Base-by-base conservation (phyloP, 1,284 basidiomycete species). In the Trichosporon faecale region DNA sequence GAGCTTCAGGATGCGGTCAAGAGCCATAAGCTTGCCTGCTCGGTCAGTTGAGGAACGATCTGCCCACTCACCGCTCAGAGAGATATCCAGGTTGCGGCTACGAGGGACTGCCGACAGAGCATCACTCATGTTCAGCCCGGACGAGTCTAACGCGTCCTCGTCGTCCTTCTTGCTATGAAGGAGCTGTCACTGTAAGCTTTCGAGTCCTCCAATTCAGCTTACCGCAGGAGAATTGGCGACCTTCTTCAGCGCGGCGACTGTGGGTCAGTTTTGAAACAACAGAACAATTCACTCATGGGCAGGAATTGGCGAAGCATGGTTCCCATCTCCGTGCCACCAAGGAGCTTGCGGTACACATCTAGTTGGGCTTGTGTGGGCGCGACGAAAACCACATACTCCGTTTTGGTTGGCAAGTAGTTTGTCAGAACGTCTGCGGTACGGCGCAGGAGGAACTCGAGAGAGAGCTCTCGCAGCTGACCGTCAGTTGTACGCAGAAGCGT, bases 351-450 rank as follows among this genome's bases (percentile, higher is more conserved):
- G 77, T 96, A 95, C 73, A 98, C 91, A 5, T 88, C 86, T 2
- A 93, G 84, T 78, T 99, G 96, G 23, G 96, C 84, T 23, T 84
- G 71, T 0, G 94, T 93, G 0, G 95, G 94, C 2, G 89, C 90
- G 29, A 96, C 87, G 79, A 97, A 98, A 6, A 98, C 89, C 12
- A 95, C 91, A 78, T 95, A 97, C 89, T 98, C 95, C 78, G 91
- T 86, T 85, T 97, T 98, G 0, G 96, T 93, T 14, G 95, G 96
- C 14, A 99, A 85, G 77, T 92, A 94, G 71, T 91, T 89, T 73
- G 89, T 88, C 68, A 99, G 84, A 46, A 98, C 89, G 8, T 88
- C 88, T 0, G 92, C 91, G 65, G 92, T 94, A 72, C 97, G 88
- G 31, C 97, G 88, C 7, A 99, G 85, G 11, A 99, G 93, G 82